Base-by-base conservation (phyloP, 345 rosid species). In the Limnanthes douglasii region DNA sequence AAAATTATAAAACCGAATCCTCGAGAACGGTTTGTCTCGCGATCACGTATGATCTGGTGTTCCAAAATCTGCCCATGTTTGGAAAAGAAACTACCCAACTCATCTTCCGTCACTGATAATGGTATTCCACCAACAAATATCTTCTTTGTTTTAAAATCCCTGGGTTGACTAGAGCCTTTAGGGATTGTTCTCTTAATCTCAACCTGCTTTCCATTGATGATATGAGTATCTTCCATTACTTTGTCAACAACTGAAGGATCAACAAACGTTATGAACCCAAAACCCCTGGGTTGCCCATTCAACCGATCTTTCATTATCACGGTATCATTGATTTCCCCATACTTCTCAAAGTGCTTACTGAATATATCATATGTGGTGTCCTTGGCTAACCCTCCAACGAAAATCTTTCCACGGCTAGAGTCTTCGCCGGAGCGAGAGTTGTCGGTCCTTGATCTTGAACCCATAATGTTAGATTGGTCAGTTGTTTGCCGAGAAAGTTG, bases 91-190 rank as follows among this genome's bases (percentile, higher is more conserved):
- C 23, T 37, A 64, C 56, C 56, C 9, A 78, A 54, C 37, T 73
- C 84, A 46, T 73, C 90, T 60, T 68, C 83, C 2, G 75, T 62
- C 18, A 70, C 58, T 8, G 59, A 44, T 2, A 74, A 34, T 11
- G 83, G 90, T 27, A 73, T 73, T 31, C 90, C 90, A 31, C 83
- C 90, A 21, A 78, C 80, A 78, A 73, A 73, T 43, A 73, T 73
- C 57, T 73, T 78, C 61, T 61, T 78, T 2, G 83, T 73, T 53
- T 63, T 71, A 11, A 73, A 70, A 51, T 68, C 83, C 53, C 46
- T 70, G 0, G 74, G 56, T 17, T 64, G 75, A 10, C 42, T 42
- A 9, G 74, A 53, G 9, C 76, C 83, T 56, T 65, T 73, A 2
- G 90, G 84, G 32, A 73, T 73, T 8, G 90, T 70, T 39, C 83